Evolutionary conservation across 495 filamentous ascomycete species (phyloP), one percentile per base, ranked within the genome.

Genomic region (Penicillium desertorum): DNA sequence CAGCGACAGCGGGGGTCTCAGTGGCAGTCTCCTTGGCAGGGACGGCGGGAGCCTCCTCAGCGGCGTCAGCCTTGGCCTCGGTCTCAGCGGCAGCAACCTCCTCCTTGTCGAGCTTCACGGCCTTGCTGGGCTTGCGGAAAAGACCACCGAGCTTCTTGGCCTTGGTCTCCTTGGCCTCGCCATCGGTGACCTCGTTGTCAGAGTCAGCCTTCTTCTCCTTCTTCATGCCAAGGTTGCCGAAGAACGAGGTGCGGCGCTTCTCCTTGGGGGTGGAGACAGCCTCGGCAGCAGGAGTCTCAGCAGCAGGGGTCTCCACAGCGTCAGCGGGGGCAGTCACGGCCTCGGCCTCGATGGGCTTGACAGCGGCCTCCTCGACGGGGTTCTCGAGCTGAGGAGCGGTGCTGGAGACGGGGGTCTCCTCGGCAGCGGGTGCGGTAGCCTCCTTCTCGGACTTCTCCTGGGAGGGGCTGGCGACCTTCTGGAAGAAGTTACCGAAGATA

Each of bases 61-160:
- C 63, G 57, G 60, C 60, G 29, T 73, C 66, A 42, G 74, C 44
- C 67, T 77, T 71, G 60, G 65, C 47, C 62, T 75, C 70, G 37
- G 69, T 48, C 56, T 74, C 69, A 45, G 63, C 64, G 51, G 71
- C 63, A 37, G 66, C 46, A 32, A 64, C 57, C 51, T 72, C 63
- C 65, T 75, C 71, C 59, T 72, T 69, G 62, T 74, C 71, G 25
- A 73, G 66, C 74, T 79, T 80, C 56, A 76, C 75, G 50, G 79
- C 80, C 70, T 80, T 80, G 77, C 77, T 81, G 59, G 79, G 73
- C 73, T 79, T 81, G 63, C 81, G 81, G 73, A 83, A 83, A 37
- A 84, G 73, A 62, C 76, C 76, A 45, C 79, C 79, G 23, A 84
- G 73, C 66, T 79, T 81, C 70, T 79, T 75, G 61, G 66, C 57